A percentile compares a stretch with the other conserved stretches of the same genome.
Conservation (phyloP, 2,329 filamentous ascomycete genomes). For the Cladosporium austrohemisphaericum region DNA sequence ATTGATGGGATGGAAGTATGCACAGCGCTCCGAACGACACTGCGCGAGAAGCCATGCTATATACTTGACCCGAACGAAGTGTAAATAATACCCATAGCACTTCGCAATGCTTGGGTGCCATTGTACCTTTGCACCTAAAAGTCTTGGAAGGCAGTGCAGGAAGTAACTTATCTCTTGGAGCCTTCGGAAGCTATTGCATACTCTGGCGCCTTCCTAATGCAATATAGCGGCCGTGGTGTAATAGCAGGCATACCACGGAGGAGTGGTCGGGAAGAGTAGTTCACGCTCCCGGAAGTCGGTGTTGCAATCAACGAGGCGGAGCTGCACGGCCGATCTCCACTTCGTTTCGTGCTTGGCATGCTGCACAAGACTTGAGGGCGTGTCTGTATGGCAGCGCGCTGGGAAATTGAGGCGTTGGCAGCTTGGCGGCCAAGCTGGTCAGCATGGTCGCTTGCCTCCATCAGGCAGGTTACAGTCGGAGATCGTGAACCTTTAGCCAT, state of each 20-base stretch:
- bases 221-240: background rate
- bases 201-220: slow-evolving; percentile 7
- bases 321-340: slow-evolving; percentile 1
- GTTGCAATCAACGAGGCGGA: background rate
- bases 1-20: background rate
- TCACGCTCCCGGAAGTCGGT: background rate
- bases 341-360: background rate
- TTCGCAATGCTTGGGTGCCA: background rate
- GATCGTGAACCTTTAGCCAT: no score
- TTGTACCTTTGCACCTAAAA: background rate
- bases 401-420: slow-evolving; percentile 5
- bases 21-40: background rate
- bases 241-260: background rate
- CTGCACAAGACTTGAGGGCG: slow-evolving; percentile 13
- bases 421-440: slow-evolving; percentile 10
- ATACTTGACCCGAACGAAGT: background rate
- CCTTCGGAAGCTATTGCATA: background rate
- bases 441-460: slow-evolving; percentile 1
- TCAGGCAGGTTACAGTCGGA: slow-evolving; percentile 5
- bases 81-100: no score
- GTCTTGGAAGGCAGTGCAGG: slow-evolving; percentile 2
- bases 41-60: background rate
- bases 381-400: background rate
- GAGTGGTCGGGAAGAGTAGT: background rate
- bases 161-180: slow-evolving; percentile 10